phyloP scores from a whole-genome alignment of 1,284 basidiomycete species.

The Ganoderma multipileum region DNA sequence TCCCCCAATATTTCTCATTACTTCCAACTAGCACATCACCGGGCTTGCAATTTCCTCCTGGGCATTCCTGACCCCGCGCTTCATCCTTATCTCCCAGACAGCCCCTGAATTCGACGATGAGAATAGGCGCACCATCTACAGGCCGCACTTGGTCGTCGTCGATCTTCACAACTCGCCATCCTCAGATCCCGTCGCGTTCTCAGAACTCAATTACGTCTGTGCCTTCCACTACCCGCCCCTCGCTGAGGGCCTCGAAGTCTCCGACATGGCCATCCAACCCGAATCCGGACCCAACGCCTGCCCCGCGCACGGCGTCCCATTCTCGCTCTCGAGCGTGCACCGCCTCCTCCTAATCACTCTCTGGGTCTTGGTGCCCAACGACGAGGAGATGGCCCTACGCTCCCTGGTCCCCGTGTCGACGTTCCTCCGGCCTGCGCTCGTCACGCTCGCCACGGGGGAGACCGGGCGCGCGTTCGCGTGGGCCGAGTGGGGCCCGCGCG shows the following conservation, averaged over 20 bases:
- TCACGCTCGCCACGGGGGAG: constrained; percentile 30
- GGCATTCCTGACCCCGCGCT: constrained; percentile 46
- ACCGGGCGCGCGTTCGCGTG: constrained; percentile 47
- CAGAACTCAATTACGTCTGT: constrained; percentile 43
- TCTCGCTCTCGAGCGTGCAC: constrained; percentile 51
- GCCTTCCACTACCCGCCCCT: constrained; percentile 51
- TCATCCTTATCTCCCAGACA: constrained; percentile 34
- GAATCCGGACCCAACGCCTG: constrained; percentile 60
- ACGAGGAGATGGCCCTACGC: constrained; percentile 40
- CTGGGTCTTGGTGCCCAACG: constrained; percentile 39
- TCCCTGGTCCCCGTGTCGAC: constrained; percentile 56
- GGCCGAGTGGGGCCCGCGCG: constrained; percentile 60
- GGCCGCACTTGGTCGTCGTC: constrained; percentile 39
- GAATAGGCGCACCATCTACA: constrained; percentile 1
- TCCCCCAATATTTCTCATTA: not conserved
- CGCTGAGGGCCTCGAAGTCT: constrained; percentile 33
- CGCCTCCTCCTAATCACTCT: constrained; percentile 57
- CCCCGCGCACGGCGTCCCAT: constrained; percentile 49
- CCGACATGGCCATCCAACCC: constrained; percentile 55
- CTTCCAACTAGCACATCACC: constrained; percentile 29
- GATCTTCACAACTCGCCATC: constrained; percentile 34
- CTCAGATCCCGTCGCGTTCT: constrained; percentile 37
- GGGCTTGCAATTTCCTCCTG: constrained; percentile 49
- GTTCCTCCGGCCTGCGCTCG: constrained; percentile 47
- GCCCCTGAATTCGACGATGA: constrained; percentile 20